Evolutionary conservation across 805 yeast genomes (phyloP).

Genomic region (Lachancea thermotolerans): DNA sequence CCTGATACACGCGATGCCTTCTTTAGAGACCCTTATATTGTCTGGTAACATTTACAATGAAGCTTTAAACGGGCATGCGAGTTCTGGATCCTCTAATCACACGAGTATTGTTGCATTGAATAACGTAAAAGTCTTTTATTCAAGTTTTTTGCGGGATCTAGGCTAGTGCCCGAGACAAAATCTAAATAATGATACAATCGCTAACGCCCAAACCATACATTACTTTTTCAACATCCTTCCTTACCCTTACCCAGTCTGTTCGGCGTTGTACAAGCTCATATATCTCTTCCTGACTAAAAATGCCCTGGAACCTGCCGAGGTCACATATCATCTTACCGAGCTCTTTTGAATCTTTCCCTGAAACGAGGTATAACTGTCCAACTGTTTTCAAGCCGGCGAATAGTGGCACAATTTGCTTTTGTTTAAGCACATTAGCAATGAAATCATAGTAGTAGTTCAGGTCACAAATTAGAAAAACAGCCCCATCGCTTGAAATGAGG

Average conservation of each 20-base stretch:
- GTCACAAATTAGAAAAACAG: constrained; percentile 74
- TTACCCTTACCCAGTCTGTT: constrained; percentile 76
- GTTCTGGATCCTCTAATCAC: constrained; percentile 24
- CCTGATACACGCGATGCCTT: constrained; percentile 30
- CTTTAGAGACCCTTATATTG: constrained; percentile 24
- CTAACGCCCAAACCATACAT: constrained; percentile 84
- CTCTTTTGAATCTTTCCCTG: constrained; percentile 62
- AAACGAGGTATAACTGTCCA: constrained; percentile 76
- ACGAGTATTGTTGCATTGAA: constrained; percentile 24
- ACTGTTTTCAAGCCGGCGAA: constrained; percentile 76
- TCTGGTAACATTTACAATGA: constrained; percentile 32
- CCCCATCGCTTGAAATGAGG: constrained; percentile 73
- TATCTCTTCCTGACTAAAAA: constrained; percentile 89
- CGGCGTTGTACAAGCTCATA: constrained; percentile 85
- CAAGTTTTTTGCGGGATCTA: constrained; percentile 25
- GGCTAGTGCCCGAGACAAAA: not conserved
- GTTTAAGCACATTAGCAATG: constrained; percentile 49
- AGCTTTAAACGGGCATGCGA: constrained; percentile 27
- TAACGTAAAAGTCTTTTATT: constrained; percentile 31
- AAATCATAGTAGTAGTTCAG: constrained; percentile 73
- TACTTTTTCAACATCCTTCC: constrained; percentile 81
- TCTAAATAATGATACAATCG: constrained; percentile 60
- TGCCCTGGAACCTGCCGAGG: constrained; percentile 77
- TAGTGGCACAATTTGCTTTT: constrained; percentile 64
- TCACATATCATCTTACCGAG: constrained; percentile 80